Percentiles rank a stretch among this genome's conserved stretches.
Evolutionary conservation across 257 asterid species (phyloP).

Genomic region (Henckelia pumila): DNA sequence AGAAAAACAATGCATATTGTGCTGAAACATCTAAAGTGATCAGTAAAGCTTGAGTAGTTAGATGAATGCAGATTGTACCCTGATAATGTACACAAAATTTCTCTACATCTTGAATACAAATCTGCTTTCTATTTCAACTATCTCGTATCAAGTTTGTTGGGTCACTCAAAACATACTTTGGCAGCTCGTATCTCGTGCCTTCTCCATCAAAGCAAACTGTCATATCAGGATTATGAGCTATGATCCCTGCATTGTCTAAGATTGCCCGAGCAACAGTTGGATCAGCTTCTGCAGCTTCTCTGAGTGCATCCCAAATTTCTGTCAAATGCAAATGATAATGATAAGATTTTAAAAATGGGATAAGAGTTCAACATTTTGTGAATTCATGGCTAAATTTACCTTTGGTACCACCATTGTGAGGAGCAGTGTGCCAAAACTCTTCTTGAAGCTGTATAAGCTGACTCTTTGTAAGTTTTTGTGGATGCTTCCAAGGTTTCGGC

Average conservation of each 20-base stretch:
- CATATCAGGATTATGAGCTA: constrained; percentile 58
- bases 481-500: constrained; percentile 88
- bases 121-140: constrained; percentile 22
- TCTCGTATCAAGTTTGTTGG: constrained; percentile 67
- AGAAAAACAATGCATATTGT: not conserved
- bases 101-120: not conserved
- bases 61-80: not conserved
- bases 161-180: constrained; percentile 77
- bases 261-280: constrained; percentile 53
- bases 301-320: constrained; percentile 86
- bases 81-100: not conserved
- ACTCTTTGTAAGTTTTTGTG: constrained; percentile 73
- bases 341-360: not conserved
- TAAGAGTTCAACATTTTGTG: not conserved
- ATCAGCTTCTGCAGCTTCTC: constrained; percentile 82
- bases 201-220: constrained; percentile 72
- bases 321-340: not conserved
- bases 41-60: not conserved
- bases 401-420: constrained; percentile 79
- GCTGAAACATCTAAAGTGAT: not conserved
- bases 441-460: constrained; percentile 76
- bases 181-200: constrained; percentile 76
- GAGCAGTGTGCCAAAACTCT: constrained; percentile 93
- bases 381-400: constrained; percentile 33
- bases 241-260: constrained; percentile 65